Base-by-base conservation (phyloP, 2,329 filamentous ascomycete genomes). In the Alternaria conjuncta region DNA sequence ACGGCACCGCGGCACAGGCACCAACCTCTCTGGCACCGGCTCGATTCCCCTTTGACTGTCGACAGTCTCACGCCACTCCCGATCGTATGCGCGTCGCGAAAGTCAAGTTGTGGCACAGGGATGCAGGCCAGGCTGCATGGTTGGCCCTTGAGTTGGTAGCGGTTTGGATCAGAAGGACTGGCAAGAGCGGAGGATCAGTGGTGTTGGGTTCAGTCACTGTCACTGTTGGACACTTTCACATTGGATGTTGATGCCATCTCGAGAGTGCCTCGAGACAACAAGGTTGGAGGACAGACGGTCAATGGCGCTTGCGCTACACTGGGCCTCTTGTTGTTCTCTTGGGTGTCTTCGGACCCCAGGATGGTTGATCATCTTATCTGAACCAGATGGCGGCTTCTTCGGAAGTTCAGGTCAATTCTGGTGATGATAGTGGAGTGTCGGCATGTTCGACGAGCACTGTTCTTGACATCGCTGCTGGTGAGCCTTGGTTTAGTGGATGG, bases 241-340 rank as follows among this genome's bases (percentile, higher is more conserved):
- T 44, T 30, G n/a, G 23, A 15, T 3, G 9, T 12, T 51, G 32
- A 15, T 21, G n/a, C 46, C 21, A 51, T 30, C 32, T 57, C n/a
- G 55, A 58, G 8, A 26, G 10, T 36, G 23, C 13, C 25, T 45
- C 18, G 49, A 51, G 28, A 41, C 56, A 53, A 41, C 46, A 58
- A 53, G 50, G 61, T 61, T 50, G 64, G 64, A 66, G 61, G 61
- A 66, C 6, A 66, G 57, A 64, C 26, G 41, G 59, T 61, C 58
- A 50, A 61, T 61, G 58, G 45, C 11, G 32, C 58, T 47, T 46
- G 59, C 50, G 51, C 58, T 54, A 62, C 43, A 66, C 44, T 32
- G 55, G 64, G 60, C 60, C 60, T 66, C 49, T 51, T 51, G 49
- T 51, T 51, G 28, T 57, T 41, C 50, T 58, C 28, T 36, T 13